Conservation (phyloP, 805 yeast genomes). For the Metschnikowia koreensis region DNA sequence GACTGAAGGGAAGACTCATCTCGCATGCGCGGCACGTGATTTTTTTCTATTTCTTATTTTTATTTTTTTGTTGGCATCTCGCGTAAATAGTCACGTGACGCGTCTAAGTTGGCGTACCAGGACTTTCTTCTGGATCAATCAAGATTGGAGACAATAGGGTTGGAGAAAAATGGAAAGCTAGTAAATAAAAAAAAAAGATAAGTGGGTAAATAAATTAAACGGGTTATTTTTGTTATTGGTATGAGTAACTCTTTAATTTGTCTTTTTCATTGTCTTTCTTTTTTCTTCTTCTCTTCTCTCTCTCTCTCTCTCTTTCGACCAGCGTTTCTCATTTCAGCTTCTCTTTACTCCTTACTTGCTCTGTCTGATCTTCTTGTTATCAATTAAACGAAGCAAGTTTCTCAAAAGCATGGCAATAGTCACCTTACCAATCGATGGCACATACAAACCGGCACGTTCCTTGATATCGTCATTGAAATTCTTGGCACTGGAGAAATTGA, state of each 20-base stretch:
- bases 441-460: constrained; percentile 83
- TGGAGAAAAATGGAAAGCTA: background rate
- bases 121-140: no score
- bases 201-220: background rate
- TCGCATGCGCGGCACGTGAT: no score
- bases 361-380: constrained; percentile 49
- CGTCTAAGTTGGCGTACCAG: no score
- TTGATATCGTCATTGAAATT: constrained; percentile 84
- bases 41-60: no score
- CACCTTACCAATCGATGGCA: constrained; percentile 94
- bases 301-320: background rate
- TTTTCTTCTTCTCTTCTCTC: background rate
- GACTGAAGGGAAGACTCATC: no score
- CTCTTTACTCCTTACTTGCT: background rate
- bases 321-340: background rate
- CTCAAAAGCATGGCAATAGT: constrained; percentile 93
- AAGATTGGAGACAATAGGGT: background rate
- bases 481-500: constrained; percentile 86
- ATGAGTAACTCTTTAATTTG: background rate
- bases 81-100: no score
- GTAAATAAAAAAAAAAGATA: background rate
- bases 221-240: background rate
- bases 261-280: background rate
- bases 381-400: constrained; percentile 77
- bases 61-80: no score